These are phyloP conservation scores for Emydomyces testavorans DNA, from an alignment of 2,329 filamentous ascomycete genomes.

Conservation along the genomic window DNA sequence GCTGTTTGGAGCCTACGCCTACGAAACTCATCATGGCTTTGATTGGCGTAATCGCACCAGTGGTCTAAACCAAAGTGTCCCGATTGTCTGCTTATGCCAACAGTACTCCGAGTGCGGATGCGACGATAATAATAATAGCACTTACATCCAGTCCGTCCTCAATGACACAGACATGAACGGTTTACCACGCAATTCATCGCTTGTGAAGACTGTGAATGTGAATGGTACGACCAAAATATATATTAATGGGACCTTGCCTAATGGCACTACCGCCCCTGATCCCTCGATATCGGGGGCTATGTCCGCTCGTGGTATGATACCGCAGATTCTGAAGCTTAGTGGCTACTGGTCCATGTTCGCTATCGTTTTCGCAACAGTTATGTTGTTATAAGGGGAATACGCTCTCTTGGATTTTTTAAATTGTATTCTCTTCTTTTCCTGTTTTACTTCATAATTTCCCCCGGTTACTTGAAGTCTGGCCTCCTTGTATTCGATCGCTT, in stretches of 20 bases:
- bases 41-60: slow-evolving; percentile 38
- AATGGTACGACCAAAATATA: slow-evolving; percentile 37
- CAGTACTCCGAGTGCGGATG: slow-evolving; percentile 47
- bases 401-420: too few relatives aligned
- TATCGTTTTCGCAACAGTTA: slow-evolving; percentile 28
- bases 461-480: not conserved
- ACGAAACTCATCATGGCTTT: slow-evolving; percentile 40
- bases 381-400: slow-evolving; percentile 29
- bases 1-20: slow-evolving; percentile 46
- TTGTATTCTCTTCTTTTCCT: too few relatives aligned
- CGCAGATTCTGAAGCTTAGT: slow-evolving; percentile 23
- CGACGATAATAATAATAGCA: slow-evolving; percentile 39
- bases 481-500: not conserved
- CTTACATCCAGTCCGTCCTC: slow-evolving; percentile 34
- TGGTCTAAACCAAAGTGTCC: slow-evolving; percentile 40
- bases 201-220: slow-evolving; percentile 29
- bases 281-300: slow-evolving; percentile 17
- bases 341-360: slow-evolving; percentile 36
- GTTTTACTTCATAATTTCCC: too few relatives aligned
- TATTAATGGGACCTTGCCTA: slow-evolving; percentile 39
- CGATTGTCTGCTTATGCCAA: slow-evolving; percentile 47
- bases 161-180: slow-evolving; percentile 29
- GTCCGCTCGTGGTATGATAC: slow-evolving; percentile 13
- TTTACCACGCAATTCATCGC: slow-evolving; percentile 28
- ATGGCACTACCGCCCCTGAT: slow-evolving; percentile 34